Evolutionary conservation across 179 eudicot genomes (phyloP).

Genomic region (Beta corolliflora): DNA sequence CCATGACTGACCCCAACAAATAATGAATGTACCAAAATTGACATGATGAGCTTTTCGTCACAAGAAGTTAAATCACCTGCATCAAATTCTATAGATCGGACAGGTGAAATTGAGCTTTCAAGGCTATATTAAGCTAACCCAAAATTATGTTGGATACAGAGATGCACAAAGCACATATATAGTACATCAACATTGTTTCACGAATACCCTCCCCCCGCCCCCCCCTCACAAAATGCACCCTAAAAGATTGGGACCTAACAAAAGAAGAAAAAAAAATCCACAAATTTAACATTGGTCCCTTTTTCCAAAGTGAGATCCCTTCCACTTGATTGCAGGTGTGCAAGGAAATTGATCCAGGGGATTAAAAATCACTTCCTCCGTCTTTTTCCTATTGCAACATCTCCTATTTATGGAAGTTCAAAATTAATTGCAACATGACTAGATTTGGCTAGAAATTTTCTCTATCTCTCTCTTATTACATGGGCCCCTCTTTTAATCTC

Average conservation of each 20-base stretch:
- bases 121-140: background rate
- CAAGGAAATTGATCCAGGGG: background rate
- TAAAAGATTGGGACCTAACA: background rate
- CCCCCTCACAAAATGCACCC: background rate
- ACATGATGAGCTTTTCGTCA: background rate
- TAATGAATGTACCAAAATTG: background rate
- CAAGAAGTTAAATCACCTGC: slow-evolving; percentile 1
- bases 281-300: background rate
- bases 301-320: background rate
- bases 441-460: too few species aligned
- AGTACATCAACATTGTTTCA: background rate
- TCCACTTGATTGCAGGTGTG: background rate
- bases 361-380: background rate
- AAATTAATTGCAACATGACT: too few species aligned
- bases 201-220: background rate
- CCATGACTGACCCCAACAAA: background rate
- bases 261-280: background rate
- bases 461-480: too few species aligned
- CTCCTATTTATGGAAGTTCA: too few species aligned
- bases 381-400: too few species aligned
- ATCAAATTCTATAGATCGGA: background rate
- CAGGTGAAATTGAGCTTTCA: background rate
- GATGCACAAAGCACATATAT: too few species aligned
- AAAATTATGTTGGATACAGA: background rate
- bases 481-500: too few species aligned